Base-by-base conservation (phyloP, 2,329 filamentous ascomycete genomes). In the Thyridium curvatum region DNA sequence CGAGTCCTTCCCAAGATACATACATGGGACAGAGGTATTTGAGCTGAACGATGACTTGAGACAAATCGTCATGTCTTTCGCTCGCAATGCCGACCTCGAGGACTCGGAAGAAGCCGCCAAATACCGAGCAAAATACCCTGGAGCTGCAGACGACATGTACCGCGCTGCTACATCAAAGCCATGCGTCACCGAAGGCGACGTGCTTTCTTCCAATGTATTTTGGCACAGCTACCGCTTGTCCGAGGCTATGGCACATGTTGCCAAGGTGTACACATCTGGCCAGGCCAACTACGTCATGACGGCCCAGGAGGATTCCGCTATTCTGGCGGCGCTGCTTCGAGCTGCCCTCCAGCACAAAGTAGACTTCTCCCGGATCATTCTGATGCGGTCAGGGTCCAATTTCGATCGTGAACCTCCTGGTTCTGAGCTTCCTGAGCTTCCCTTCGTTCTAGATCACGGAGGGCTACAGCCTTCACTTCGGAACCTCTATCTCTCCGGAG, bases 221-320 rank as follows among this genome's bases (percentile, higher is more conserved):
- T 88, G 73, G 59, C 77, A 73, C 2, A 84, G 84, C 8, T 64
- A 57, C 0, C 54, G 77, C 15, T 70, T 87, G 3, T 68, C 74
- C 9, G 69, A 76, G 34, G 73, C 76, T 0, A 86, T 87, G 52
- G 79, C 77, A 48, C 79, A 82, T 45, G 82, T 74, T 15, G 82
- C 79, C 4, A 59, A 48, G 0, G 50, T 83, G 1, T 75, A 79
- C 62, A 87, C 83, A 3, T 86, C 86, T 51, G 81, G 81, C 4
- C 76, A 72, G 0, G 81, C 78, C 1, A 57, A 68, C 6, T 86
- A 86, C 61, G 86, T 83, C 62, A 77, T 81, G 59, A 83, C 74
- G 2, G 82, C 82, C 0, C 82, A 86, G 55, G 84, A 87, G 57
- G 83, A 87, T 53, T 85, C 81, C 49, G 83, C 82, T 1, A 74